Percentiles rank a stretch among this genome's conserved stretches.
Evolutionary conservation across 768 basidiomycete species (phyloP).

Genomic region (Rickenella mellea): DNA sequence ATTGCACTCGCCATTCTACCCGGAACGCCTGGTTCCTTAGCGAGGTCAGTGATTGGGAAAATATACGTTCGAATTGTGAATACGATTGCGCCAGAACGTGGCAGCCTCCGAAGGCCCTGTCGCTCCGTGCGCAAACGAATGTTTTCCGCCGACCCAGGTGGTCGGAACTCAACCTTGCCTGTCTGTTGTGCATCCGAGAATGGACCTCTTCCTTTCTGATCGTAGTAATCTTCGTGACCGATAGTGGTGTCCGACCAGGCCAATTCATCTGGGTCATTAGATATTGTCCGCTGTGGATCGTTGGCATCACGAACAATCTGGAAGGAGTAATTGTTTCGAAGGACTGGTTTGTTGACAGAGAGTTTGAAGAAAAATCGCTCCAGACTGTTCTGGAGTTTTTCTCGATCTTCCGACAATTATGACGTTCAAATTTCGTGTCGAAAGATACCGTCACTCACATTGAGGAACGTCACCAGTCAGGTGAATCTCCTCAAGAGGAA

Average conservation of each 20-base stretch:
- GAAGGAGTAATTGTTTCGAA: conserved; percentile 58
- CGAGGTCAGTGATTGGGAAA: conserved; percentile 41
- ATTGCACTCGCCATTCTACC: conserved; percentile 56
- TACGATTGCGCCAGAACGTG: conserved; percentile 50
- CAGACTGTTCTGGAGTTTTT: conserved; percentile 55
- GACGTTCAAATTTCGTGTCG: not conserved
- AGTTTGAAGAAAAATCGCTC: conserved; percentile 64
- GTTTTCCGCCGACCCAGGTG: conserved; percentile 9
- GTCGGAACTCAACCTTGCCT: not conserved
- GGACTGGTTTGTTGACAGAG: conserved; percentile 56
- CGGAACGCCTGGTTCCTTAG: conserved; percentile 46
- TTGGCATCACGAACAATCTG: conserved; percentile 25
- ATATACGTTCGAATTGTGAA: conserved; percentile 67
- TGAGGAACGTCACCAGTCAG: conserved; percentile 59
- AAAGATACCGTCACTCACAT: conserved; percentile 32
- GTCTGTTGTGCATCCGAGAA: not conserved
- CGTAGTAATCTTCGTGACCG: conserved; percentile 42
- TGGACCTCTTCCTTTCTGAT: conserved; percentile 12
- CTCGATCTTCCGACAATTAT: conserved; percentile 32
- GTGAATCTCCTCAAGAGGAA: conserved; percentile 66
- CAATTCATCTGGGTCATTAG: conserved; percentile 53
- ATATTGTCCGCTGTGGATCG: conserved; percentile 9
- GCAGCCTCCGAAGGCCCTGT: conserved; percentile 57
- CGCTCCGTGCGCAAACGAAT: conserved; percentile 54
- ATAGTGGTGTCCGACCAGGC: conserved; percentile 50